Base-by-base conservation (phyloP, 805 yeast genomes). In the Maudiozyma saulgeensis region DNA sequence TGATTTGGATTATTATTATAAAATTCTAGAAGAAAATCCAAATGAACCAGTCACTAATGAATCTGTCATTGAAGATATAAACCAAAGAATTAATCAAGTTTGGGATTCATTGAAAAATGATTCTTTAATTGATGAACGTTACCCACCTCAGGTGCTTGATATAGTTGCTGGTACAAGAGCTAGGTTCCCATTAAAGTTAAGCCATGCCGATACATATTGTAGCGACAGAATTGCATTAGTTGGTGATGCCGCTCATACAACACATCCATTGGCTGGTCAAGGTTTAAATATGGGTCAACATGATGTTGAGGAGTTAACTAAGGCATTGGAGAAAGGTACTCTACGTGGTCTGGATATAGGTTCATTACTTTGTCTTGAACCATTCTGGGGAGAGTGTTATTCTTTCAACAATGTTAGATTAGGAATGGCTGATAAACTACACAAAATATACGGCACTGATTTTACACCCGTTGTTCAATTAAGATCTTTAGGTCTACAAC, bases 241-340 rank as follows among this genome's bases (percentile, higher is more conserved):
- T 9, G 99, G 99, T 25, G 99, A 93, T 68, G 98, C 99, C 1
- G 98, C 98, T 0, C 99, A 93, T 59, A 84, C 97, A 0, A 87
- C 96, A 1, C 98, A 93, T 64, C 99, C 99, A 2, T 73, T 93
- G 51, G 97, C 97, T 4, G 99, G 99, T 9, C 99, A 93, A 68
- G 99, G 99, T 25, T 76, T 93, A 49, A 93, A 93, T 66, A 89
- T 91, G 96, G 99, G 99, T 19, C 97, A 90, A 65, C 82, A 84
- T 26, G 99, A 93, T 63, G 96, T 87, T 1, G 81, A 82, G 50
- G 71, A 82, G 1, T 72, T 93, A 31, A 80, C 83, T 1, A 69
- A 63, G 1, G 86, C 91, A 0, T 60, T 93, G 26, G 95, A 87
- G 55, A 70, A 53, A 9, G 95, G 95, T 0, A 69, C 78, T 2